A percentile compares a stretch with the other conserved stretches of the same genome.
Conservation (phyloP, 192 early-diverging fungal species). For the Coemansia sp. region DNA sequence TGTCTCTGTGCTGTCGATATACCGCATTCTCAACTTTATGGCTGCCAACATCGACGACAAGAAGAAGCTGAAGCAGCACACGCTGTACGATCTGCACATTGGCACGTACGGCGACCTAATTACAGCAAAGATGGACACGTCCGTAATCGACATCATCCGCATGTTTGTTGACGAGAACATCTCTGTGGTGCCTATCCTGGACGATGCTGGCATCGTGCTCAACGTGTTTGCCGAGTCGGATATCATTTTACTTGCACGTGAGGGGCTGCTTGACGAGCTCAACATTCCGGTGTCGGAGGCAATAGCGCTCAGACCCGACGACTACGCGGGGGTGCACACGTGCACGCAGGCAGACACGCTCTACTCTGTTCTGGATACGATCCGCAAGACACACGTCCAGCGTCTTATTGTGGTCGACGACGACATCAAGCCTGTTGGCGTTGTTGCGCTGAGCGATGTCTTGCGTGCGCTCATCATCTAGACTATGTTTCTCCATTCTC, state of each 20-base stretch:
- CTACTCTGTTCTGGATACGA: slow-evolving; percentile 83
- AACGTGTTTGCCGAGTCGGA: slow-evolving; percentile 98
- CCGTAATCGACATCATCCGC: slow-evolving; percentile 86
- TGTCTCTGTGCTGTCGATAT: slow-evolving; percentile 87
- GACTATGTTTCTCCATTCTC: neutral
- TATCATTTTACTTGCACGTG: slow-evolving; percentile 76
- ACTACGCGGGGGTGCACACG: slow-evolving; percentile 92
- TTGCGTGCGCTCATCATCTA: slow-evolving; percentile 56
- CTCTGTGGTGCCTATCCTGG: slow-evolving; percentile 91
- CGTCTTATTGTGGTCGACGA: slow-evolving; percentile 90
- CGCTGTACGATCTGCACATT: slow-evolving; percentile 78
- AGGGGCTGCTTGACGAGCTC: slow-evolving; percentile 63
- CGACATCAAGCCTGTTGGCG: slow-evolving; percentile 74
- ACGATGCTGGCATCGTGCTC: slow-evolving; percentile 78
- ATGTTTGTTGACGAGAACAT: slow-evolving; percentile 90
- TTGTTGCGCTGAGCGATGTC: slow-evolving; percentile 85
- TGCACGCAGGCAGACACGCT: slow-evolving; percentile 87
- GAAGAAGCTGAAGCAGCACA: slow-evolving; percentile 59
- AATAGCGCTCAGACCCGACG: slow-evolving; percentile 76
- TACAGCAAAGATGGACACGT: slow-evolving; percentile 74
- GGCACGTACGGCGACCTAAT: slow-evolving; percentile 85
- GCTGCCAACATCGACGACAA: slow-evolving; percentile 78
- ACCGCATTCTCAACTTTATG: slow-evolving; percentile 85
- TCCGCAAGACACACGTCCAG: slow-evolving; percentile 82
- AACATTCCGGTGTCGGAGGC: slow-evolving; percentile 88